Conservation (phyloP, 345 rosid genomes). For the Syzygium aqueum region DNA sequence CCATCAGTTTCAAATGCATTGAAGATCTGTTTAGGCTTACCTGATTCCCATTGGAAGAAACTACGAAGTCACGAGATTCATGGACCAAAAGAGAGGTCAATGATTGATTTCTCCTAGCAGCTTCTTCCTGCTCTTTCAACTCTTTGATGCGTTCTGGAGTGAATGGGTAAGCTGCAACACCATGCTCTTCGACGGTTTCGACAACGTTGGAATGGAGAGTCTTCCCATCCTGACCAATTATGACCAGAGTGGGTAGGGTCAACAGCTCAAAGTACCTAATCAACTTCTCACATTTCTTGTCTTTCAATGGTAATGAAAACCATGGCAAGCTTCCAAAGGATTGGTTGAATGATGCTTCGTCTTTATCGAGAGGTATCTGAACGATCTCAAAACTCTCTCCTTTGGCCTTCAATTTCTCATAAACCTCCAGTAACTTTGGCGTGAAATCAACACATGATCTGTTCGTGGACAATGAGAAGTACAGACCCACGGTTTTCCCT, state of each 20-base stretch:
- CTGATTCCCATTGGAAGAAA: slow-evolving; percentile 43
- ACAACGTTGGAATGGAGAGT: slow-evolving; percentile 12
- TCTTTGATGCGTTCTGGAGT: slow-evolving; percentile 44
- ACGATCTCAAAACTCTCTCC: slow-evolving; percentile 14
- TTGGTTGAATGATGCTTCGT: not conserved
- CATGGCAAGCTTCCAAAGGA: slow-evolving; percentile 10
- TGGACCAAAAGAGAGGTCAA: slow-evolving; percentile 45
- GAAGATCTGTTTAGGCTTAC: slow-evolving; percentile 12
- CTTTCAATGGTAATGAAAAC: slow-evolving; percentile 13
- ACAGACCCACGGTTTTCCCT: slow-evolving; percentile 11
- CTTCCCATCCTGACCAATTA: slow-evolving; percentile 10
- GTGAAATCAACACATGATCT: not conserved
- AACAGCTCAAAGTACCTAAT: slow-evolving; percentile 5
- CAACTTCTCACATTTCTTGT: not conserved
- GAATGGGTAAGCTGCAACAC: no score
- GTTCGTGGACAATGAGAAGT: slow-evolving; percentile 1
- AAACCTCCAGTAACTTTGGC: not conserved
- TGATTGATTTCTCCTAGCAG: slow-evolving; percentile 48
- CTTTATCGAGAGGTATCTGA: slow-evolving; percentile 6
- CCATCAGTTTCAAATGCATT: not conserved
- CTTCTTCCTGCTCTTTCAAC: slow-evolving; percentile 52
- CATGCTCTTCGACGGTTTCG: slow-evolving; percentile 44
- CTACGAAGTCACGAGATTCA: slow-evolving; percentile 42
- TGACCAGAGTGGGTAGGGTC: slow-evolving; percentile 10
- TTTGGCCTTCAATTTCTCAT: slow-evolving; percentile 4